Evolutionary conservation across 2,329 filamentous ascomycete species (phyloP).

Genomic region (Ophiocordyceps robertsii): DNA sequence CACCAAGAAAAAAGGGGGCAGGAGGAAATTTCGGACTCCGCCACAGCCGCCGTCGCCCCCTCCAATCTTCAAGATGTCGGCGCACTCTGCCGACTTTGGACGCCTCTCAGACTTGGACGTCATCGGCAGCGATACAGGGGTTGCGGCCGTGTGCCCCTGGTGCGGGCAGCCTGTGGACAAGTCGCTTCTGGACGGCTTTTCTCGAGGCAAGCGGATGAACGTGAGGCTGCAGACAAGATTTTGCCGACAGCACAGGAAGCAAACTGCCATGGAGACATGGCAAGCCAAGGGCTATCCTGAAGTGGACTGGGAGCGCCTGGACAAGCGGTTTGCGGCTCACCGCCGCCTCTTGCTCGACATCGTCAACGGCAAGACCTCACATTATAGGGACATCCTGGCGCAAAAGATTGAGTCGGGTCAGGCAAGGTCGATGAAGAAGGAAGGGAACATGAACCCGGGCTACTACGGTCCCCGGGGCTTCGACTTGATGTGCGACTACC

Average conservation of each 20-base stretch:
- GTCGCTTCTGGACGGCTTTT: slow-evolving; percentile 38
- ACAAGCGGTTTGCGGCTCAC: slow-evolving; percentile 43
- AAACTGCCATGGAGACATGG: slow-evolving; percentile 36
- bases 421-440: slow-evolving; percentile 46
- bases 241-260: slow-evolving; percentile 48
- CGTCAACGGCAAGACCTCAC: slow-evolving; percentile 43
- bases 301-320: slow-evolving; percentile 55
- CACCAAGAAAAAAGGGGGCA: too few species aligned
- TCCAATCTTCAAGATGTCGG: too few species aligned
- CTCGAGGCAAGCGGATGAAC: slow-evolving; percentile 32
- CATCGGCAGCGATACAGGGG: slow-evolving; percentile 1
- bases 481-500: slow-evolving; percentile 55
- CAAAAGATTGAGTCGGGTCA: slow-evolving; percentile 41
- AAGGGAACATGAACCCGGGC: slow-evolving; percentile 51
- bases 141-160: slow-evolving; percentile 45
- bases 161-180: slow-evolving; percentile 48
- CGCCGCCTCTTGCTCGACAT: slow-evolving; percentile 42
- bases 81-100: too few species aligned
- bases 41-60: too few species aligned
- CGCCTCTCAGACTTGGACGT: background rate
- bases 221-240: slow-evolving; percentile 48
- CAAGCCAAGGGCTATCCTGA: slow-evolving; percentile 47
- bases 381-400: slow-evolving; percentile 46
- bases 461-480: slow-evolving; percentile 75
- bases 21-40: too few species aligned